These are phyloP conservation scores for Pythium periplocum DNA, from an alignment of 352 stramenopile species.

Conservation along the genomic window DNA sequence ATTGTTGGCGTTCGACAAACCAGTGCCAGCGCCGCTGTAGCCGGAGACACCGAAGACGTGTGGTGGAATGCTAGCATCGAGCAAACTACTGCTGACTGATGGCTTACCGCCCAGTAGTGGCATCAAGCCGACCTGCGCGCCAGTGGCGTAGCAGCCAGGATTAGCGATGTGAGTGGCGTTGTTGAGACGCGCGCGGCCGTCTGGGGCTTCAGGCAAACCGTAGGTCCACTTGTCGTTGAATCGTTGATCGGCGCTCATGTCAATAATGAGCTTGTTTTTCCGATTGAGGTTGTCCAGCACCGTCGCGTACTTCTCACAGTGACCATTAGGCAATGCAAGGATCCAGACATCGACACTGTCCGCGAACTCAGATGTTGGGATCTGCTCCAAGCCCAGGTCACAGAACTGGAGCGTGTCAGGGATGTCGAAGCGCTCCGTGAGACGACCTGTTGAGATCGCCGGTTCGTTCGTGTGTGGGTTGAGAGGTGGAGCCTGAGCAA, in stretches of 20 bases:
- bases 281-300: slow-evolving; percentile 63
- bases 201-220: slow-evolving; percentile 73
- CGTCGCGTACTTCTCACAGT: slow-evolving; percentile 74
- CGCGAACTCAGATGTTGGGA: slow-evolving; percentile 59
- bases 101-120: slow-evolving; percentile 72
- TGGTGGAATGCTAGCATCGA: slow-evolving; percentile 60
- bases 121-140: slow-evolving; percentile 69
- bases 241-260: slow-evolving; percentile 85
- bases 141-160: slow-evolving; percentile 86
- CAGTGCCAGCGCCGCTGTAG: slow-evolving; percentile 85
- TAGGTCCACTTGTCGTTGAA: slow-evolving; percentile 87
- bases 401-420: slow-evolving; percentile 74
- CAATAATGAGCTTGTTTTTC: slow-evolving; percentile 80
- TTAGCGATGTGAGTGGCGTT: slow-evolving; percentile 83
- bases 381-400: slow-evolving; percentile 72
- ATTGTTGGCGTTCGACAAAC: slow-evolving; percentile 80
- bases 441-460: slow-evolving; percentile 35
- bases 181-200: slow-evolving; percentile 45
- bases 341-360: slow-evolving; percentile 85
- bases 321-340: slow-evolving; percentile 81
- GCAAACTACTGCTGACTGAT: slow-evolving; percentile 31
- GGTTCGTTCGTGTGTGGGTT: slow-evolving; percentile 80
- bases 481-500: slow-evolving; percentile 64
- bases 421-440: slow-evolving; percentile 44
- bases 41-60: slow-evolving; percentile 87